phyloP scores from a whole-genome alignment of 371 early-diverging fungal genomes.

The Mortierella sp. region DNA sequence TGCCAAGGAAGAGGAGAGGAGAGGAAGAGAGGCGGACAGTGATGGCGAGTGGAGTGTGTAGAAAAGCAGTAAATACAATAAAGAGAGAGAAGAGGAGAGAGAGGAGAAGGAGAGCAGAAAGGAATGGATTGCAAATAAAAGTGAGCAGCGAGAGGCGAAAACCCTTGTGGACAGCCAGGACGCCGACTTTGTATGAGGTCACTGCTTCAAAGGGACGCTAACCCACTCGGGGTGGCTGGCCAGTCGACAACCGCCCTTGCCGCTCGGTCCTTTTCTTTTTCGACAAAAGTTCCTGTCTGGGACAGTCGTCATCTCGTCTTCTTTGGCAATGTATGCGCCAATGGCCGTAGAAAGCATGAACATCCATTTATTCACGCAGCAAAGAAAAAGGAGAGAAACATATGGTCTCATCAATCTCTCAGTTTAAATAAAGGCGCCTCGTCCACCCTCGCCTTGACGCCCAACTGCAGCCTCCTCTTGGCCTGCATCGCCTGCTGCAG shows the following conservation, averaged over 20 bases:
- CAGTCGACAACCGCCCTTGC: neutral
- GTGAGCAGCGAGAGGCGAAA: conserved; percentile 1
- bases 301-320: neutral
- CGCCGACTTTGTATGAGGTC: neutral
- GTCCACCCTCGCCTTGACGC: conserved; percentile 36
- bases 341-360: neutral
- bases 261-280: neutral
- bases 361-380: neutral
- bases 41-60: neutral
- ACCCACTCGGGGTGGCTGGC: neutral
- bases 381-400: neutral
- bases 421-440: conserved; percentile 26
- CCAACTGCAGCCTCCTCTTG: conserved; percentile 11
- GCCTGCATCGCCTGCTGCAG: neutral
- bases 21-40: neutral
- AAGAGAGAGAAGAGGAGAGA: neutral
- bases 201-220: too few relatives aligned
- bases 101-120: neutral
- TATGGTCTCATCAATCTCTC: neutral
- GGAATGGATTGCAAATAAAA: neutral
- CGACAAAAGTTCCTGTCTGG: neutral
- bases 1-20: neutral
- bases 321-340: neutral
- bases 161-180: too few relatives aligned
- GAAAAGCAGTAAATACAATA: neutral